These are phyloP conservation scores for Camptophora hylomeconis DNA, from an alignment of 2,329 filamentous ascomycete genomes.

Conservation along the genomic window DNA sequence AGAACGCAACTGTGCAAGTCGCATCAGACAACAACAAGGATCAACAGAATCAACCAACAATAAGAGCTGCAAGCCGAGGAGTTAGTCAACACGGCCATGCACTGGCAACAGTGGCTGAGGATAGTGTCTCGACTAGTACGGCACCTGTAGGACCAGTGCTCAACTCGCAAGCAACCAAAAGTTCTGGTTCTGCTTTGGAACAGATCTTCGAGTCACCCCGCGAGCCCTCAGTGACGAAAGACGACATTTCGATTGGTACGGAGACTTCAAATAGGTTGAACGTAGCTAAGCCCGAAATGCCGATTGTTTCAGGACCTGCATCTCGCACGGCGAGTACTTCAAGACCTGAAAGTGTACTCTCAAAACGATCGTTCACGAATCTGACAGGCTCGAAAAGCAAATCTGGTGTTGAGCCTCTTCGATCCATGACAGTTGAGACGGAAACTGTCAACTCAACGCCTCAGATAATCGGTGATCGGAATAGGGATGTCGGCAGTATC, in stretches of 20 bases:
- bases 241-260: too few relatives aligned
- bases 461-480: conserved; percentile 55
- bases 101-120: conserved; percentile 85
- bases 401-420: conserved; percentile 57
- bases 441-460: conserved; percentile 89
- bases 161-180: too few relatives aligned
- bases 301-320: too few relatives aligned
- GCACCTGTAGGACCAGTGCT: conserved; percentile 27
- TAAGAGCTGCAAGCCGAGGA: conserved; percentile 48
- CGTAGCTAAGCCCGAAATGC: too few relatives aligned
- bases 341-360: conserved; percentile 40
- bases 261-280: too few relatives aligned
- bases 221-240: too few relatives aligned
- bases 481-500: conserved; percentile 57
- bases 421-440: conserved; percentile 95
- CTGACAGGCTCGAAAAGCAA: conserved; percentile 53
- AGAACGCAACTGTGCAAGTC: conserved; percentile 9
- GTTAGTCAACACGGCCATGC: conserved; percentile 47
- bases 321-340: conserved; percentile 21
- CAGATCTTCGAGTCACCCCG: too few relatives aligned
- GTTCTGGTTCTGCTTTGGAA: too few relatives aligned
- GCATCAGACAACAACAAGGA: conserved; percentile 23
- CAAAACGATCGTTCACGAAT: conserved; percentile 57
- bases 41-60: conserved; percentile 29
- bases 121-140: conserved; percentile 66